These are phyloP conservation scores for Rhizopogon vinicolor DNA, from an alignment of 768 basidiomycete genomes.

Conservation along the genomic window DNA sequence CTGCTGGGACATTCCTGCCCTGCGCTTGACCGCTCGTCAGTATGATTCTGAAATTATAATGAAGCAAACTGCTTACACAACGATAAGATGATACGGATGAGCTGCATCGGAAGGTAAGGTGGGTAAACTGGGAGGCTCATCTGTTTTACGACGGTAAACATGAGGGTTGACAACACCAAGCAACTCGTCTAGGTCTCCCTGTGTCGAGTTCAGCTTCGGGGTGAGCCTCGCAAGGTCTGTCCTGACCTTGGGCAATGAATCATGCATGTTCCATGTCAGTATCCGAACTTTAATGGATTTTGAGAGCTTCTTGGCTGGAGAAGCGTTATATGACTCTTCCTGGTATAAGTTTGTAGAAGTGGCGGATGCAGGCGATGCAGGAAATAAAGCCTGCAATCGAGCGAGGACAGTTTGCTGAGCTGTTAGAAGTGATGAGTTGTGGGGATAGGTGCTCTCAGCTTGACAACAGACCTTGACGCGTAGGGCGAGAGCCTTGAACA, in stretches of 20 bases:
- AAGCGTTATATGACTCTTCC: constrained; percentile 12
- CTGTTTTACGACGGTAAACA: constrained; percentile 26
- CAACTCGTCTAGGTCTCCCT: constrained; percentile 74
- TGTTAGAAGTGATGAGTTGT: constrained; percentile 4
- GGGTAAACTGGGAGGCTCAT: constrained; percentile 34
- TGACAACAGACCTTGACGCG: no score
- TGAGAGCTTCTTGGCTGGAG: constrained; percentile 21
- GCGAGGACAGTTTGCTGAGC: constrained; percentile 40
- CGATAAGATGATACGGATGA: constrained; percentile 77
- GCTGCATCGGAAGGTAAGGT: constrained; percentile 41
- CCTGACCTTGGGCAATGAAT: constrained; percentile 67
- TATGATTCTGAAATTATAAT: background rate
- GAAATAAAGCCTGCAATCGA: constrained; percentile 50
- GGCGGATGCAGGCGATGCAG: constrained; percentile 26
- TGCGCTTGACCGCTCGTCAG: constrained; percentile 34
- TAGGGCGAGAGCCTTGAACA: no score
- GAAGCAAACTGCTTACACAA: constrained; percentile 49
- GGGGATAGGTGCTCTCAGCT: background rate
- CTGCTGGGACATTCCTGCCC: constrained; percentile 84
- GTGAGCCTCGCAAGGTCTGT: background rate
- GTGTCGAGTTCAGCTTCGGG: constrained; percentile 2
- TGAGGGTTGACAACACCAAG: constrained; percentile 53
- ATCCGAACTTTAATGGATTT: constrained; percentile 64
- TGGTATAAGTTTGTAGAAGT: constrained; percentile 14
- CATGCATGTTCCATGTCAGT: constrained; percentile 85